Percentiles rank a stretch among this genome's conserved stretches.
Evolutionary conservation across 108 stramenopile genomes (phyloP).

Genomic region (Epithemia pelagica): DNA sequence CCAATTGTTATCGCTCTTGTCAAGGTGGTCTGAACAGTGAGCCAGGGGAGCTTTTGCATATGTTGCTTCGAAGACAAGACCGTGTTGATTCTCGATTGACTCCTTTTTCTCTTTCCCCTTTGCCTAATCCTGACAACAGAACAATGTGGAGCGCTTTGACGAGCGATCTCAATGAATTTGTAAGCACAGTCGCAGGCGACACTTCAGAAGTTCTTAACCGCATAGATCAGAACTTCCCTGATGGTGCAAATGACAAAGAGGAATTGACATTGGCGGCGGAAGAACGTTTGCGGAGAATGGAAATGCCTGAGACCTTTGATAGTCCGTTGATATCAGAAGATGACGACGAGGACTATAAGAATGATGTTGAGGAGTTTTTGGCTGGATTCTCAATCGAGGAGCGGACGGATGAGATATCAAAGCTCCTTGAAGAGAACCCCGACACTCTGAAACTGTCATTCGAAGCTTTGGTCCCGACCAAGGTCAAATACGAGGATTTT

Average conservation of each 20-base stretch:
- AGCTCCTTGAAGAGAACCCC: slow-evolving; percentile 32
- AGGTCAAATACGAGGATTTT: slow-evolving; percentile 58
- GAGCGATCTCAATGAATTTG: slow-evolving; percentile 47
- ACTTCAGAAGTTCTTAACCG: slow-evolving; percentile 19
- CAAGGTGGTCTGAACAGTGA: too few relatives aligned
- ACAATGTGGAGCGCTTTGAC: slow-evolving; percentile 44
- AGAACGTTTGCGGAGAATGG: slow-evolving; percentile 6
- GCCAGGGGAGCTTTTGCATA: too few relatives aligned
- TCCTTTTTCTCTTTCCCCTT: too few relatives aligned
- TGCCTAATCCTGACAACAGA: too few relatives aligned
- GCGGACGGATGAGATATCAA: slow-evolving; percentile 47
- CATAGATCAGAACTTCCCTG: slow-evolving; percentile 13
- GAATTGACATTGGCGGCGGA: slow-evolving; percentile 8
- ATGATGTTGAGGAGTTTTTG: slow-evolving; percentile 11
- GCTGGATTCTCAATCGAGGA: slow-evolving; percentile 34
- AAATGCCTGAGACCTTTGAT: slow-evolving; percentile 4
- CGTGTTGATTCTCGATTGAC: too few relatives aligned
- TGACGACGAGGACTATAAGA: slow-evolving; percentile 15
- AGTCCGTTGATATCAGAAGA: background rate
- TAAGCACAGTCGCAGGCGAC: slow-evolving; percentile 29
- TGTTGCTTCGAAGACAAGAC: too few relatives aligned
- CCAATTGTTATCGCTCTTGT: too few relatives aligned
- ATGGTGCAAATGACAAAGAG: slow-evolving; percentile 10
- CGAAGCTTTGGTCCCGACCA: slow-evolving; percentile 27
- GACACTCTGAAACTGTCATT: slow-evolving; percentile 34